phyloP scores from a whole-genome alignment of 495 filamentous ascomycete genomes.

The Aspergillus saccharolyticus region DNA sequence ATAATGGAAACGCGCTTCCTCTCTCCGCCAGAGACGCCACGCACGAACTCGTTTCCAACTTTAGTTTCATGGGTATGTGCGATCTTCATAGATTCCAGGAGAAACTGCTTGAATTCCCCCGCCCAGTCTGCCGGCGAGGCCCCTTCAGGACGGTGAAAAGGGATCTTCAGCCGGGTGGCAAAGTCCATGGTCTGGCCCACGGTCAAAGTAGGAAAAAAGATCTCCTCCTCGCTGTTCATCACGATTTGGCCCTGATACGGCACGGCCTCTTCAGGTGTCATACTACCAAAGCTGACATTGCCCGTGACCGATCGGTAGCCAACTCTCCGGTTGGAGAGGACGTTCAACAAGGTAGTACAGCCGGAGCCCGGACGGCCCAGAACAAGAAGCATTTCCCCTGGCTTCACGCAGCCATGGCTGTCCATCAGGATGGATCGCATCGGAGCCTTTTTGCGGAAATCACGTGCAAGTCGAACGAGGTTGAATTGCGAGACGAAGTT shows the following conservation, averaged over 20 bases:
- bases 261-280: constrained; percentile 47
- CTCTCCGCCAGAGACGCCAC: constrained; percentile 82
- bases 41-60: constrained; percentile 71
- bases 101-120: constrained; percentile 55
- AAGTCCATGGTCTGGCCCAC: constrained; percentile 65
- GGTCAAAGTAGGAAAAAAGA: constrained; percentile 57
- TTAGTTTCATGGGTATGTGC: constrained; percentile 76
- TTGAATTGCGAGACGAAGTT: constrained; percentile 18
- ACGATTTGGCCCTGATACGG: constrained; percentile 60
- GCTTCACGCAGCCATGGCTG: constrained; percentile 36
- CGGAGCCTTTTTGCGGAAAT: constrained; percentile 7
- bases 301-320: constrained; percentile 51
- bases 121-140: constrained; percentile 44
- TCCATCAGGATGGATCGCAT: constrained; percentile 11
- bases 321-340: constrained; percentile 52
- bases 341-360: constrained; percentile 48
- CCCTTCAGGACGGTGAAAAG: constrained; percentile 27
- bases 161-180: constrained; percentile 43
- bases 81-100: constrained; percentile 69
- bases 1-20: constrained; percentile 66
- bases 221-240: constrained; percentile 57
- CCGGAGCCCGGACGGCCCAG: constrained; percentile 30
- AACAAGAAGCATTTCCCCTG: constrained; percentile 33
- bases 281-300: constrained; percentile 53
- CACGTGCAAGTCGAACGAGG: constrained; percentile 3